Conservation (phyloP, 208 protist genomes). For the Trypanosoma conorhini region DNA sequence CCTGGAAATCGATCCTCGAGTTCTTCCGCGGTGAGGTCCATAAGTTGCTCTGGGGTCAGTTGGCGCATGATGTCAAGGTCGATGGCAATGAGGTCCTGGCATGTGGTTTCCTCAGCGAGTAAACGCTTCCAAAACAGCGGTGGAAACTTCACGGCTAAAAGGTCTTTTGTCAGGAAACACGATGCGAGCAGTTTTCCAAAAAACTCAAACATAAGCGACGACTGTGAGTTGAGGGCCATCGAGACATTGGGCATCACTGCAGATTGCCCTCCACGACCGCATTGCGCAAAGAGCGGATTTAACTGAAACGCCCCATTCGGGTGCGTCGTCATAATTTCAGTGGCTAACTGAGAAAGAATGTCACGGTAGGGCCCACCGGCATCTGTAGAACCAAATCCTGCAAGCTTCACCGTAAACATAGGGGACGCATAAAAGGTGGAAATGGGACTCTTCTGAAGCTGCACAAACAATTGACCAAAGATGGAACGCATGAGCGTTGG, state of each 20-base stretch:
- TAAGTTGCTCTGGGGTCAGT: slow-evolving; percentile 58
- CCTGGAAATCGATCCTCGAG: slow-evolving; percentile 85
- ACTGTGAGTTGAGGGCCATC: slow-evolving; percentile 56
- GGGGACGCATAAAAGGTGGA: slow-evolving; percentile 84
- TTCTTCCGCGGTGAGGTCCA: slow-evolving; percentile 69
- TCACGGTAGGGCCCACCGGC: slow-evolving; percentile 92
- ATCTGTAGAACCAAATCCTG: slow-evolving; percentile 89
- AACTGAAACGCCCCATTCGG: slow-evolving; percentile 77
- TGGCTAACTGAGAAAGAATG: slow-evolving; percentile 83
- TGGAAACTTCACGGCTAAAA: slow-evolving; percentile 93
- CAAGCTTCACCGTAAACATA: slow-evolving; percentile 89
- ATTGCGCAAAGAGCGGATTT: slow-evolving; percentile 89
- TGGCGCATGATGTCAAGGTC: slow-evolving; percentile 61
- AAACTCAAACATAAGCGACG: slow-evolving; percentile 92
- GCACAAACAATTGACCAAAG: slow-evolving; percentile 87
- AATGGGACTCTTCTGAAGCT: slow-evolving; percentile 64
- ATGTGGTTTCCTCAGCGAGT: slow-evolving; percentile 57
- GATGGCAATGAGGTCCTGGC: slow-evolving; percentile 61
- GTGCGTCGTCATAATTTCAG: slow-evolving; percentile 88
- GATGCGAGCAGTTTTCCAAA: slow-evolving; percentile 94
- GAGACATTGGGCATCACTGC: slow-evolving; percentile 76
- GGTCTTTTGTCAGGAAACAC: slow-evolving; percentile 87
- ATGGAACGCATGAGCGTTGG: slow-evolving; percentile 78
- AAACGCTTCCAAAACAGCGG: slow-evolving; percentile 94
- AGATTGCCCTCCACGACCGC: slow-evolving; percentile 55